Base-by-base conservation (phyloP, 345 rosid species). In the Pelargonium nanum region DNA sequence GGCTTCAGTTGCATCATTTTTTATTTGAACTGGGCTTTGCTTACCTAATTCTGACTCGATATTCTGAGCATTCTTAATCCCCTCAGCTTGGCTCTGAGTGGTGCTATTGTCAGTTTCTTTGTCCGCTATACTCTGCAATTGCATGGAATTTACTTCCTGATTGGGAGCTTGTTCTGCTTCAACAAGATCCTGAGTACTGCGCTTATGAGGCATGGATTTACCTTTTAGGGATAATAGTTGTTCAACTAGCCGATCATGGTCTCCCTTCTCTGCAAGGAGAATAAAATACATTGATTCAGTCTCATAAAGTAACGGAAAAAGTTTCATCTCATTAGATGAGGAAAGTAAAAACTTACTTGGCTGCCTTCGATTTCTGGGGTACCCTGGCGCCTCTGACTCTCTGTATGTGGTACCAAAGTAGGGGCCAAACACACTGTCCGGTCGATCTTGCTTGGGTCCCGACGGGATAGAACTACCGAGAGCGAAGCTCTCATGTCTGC, bases 401-500 rank as follows among this genome's bases (percentile, higher is more conserved):
- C 61, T 67, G 56, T 55, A 53, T 22, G 69, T 69, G 6, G 26
- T 2, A 24, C 61, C 20, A 24, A 22, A 60, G 63, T 19, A 26
- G 22, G 62, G 26, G 26, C 24, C 62, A 17, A 59, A 55, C 1
- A 26, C 62, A 21, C 58, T 34, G 22, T 54, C 23, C 19, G n/a
- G 50, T 1, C 58, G 72, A 44, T 84, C 82, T n/a, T 74, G 73
- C 20, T 50, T 64, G 54, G 62, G 48, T 19, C 72, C 78, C 19
- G 74, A 34, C 12, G 80, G 61, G 61, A 57, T 72, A 57, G 72
- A 65, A 50, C 76, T 70, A 51, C 78, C 76, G 1, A 44, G 72
- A 57, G 61, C 70, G 72, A 87, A 87, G 80, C 97, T 85, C 79
- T 83, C 88, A 51, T 93, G 96, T 69, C 94, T 83, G 71, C 85